Percentiles rank a stretch among this genome's conserved stretches.
phyloP scores from a whole-genome alignment of 345 rosid genomes.

The Brassica carinata region DNA sequence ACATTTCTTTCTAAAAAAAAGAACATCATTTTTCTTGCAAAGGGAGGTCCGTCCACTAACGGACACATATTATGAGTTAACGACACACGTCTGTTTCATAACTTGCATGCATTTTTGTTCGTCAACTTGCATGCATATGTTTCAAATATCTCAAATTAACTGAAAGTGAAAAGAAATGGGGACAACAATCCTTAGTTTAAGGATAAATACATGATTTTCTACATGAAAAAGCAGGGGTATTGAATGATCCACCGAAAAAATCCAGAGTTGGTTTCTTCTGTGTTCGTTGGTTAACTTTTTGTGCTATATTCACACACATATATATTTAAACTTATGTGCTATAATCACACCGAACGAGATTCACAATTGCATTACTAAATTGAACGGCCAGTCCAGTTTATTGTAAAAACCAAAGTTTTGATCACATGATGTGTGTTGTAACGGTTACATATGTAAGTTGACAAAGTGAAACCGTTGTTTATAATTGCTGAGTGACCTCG shows the following conservation, averaged over 20 bases:
- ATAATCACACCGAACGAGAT: neutral
- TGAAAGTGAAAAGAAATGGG: neutral
- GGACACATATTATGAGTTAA: slow-evolving; percentile 32
- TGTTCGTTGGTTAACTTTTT: neutral
- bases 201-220: no score
- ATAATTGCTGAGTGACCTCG: neutral
- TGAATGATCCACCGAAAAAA: neutral
- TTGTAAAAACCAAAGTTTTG: neutral
- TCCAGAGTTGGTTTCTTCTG: neutral
- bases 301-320: neutral
- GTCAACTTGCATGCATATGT: slow-evolving; percentile 26
- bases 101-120: slow-evolving; percentile 39
- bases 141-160: slow-evolving; percentile 4
- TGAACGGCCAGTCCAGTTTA: neutral
- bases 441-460: neutral
- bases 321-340: no score
- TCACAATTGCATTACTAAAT: neutral
- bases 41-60: slow-evolving; percentile 29
- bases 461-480: neutral
- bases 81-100: slow-evolving; percentile 38
- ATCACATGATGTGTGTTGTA: neutral
- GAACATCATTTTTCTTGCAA: neutral
- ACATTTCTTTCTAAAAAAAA: no score
- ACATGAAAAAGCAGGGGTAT: no score
- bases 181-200: neutral